A percentile compares a stretch with the other conserved stretches of the same genome.
Conservation (phyloP, 345 rosid species). For the Acer yangbiense region DNA sequence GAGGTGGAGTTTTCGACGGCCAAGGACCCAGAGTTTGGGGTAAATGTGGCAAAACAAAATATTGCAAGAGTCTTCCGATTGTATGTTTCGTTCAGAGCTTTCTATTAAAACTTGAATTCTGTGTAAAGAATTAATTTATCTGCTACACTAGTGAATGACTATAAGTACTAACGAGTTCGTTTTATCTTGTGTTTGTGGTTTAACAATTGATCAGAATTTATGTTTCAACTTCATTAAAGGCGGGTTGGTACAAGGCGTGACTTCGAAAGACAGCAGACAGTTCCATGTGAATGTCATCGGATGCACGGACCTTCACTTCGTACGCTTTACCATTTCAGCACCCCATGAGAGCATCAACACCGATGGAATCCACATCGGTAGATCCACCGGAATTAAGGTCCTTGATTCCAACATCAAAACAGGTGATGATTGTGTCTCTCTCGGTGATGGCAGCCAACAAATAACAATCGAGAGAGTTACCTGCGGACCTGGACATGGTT, state of each 20-base stretch:
- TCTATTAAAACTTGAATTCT: too few relatives aligned
- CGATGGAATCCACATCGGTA: constrained; percentile 66
- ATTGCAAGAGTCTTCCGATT: constrained; percentile 41
- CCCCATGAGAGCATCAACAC: constrained; percentile 54
- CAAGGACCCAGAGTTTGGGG: constrained; percentile 50
- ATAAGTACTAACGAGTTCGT: not conserved
- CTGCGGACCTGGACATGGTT: constrained; percentile 17
- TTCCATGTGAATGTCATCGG: constrained; percentile 55
- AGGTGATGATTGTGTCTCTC: constrained; percentile 20
- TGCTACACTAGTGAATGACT: too few relatives aligned
- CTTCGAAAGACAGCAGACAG: constrained; percentile 45
- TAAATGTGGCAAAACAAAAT: constrained; percentile 21
- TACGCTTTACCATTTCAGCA: constrained; percentile 33
- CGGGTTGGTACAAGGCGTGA: constrained; percentile 29
- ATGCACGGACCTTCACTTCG: constrained; percentile 42
- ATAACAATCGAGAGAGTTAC: not conserved
- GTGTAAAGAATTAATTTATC: too few relatives aligned
- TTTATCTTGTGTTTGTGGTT: not conserved
- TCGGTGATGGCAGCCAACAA: constrained; percentile 1
- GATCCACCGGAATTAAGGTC: constrained; percentile 36
- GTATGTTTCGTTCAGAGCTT: constrained; percentile 30
- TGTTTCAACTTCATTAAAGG: constrained; percentile 40
- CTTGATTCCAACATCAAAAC: constrained; percentile 29
- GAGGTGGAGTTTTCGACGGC: constrained; percentile 68
- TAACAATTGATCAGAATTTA: constrained; percentile 34